Evolutionary conservation across 75 land plant species (phyloP).

Genomic region (Pseudotsuga menziesii): DNA sequence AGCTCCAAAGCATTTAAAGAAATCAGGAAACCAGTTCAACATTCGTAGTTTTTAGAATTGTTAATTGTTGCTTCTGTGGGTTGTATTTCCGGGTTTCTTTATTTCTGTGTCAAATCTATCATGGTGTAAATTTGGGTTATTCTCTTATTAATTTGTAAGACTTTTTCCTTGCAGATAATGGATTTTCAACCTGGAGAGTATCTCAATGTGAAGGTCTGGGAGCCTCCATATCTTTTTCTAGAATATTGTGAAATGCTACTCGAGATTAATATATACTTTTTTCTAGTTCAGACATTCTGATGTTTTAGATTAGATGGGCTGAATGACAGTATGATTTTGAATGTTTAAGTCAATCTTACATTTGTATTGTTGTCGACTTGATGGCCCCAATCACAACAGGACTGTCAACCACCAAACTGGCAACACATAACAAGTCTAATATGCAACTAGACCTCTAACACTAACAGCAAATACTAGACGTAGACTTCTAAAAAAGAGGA

Average conservation of each 20-base stretch:
- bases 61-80: neutral
- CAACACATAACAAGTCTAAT: too few relatives aligned
- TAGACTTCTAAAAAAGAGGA: too few relatives aligned
- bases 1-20: neutral
- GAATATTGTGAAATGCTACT: neutral
- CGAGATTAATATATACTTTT: neutral
- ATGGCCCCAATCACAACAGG: too few relatives aligned
- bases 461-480: too few relatives aligned
- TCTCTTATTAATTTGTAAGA: neutral
- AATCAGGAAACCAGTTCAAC: neutral
- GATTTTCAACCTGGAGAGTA: conserved; percentile 98
- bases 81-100: neutral
- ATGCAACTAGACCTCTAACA: too few relatives aligned
- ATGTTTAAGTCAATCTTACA: neutral
- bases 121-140: neutral
- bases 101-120: neutral
- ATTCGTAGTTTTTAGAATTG: neutral
- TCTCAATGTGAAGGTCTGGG: conserved; percentile 89
- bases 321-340: neutral
- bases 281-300: conserved; percentile 2
- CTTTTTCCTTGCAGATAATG: conserved; percentile 65
- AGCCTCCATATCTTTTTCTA: neutral
- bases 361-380: neutral
- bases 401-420: too few relatives aligned
- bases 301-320: neutral